Evolutionary conservation across 2,329 filamentous ascomycete genomes (phyloP).

Genomic region (Bipolaris gigantea): DNA sequence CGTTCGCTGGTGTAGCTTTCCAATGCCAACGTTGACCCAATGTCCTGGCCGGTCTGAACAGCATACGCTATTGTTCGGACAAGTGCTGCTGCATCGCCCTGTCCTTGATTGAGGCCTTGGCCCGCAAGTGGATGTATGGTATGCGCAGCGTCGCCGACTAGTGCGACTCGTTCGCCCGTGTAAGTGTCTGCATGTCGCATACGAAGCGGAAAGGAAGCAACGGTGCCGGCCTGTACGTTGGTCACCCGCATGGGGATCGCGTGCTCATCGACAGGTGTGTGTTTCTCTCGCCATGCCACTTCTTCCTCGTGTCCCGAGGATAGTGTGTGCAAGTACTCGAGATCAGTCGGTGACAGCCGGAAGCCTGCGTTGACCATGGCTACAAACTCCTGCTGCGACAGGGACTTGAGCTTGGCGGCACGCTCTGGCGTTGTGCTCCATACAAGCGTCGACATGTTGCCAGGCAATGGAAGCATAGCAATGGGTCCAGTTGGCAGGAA

Average conservation of each 20-base stretch:
- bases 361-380: constrained; percentile 94
- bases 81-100: constrained; percentile 83
- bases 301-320: constrained; percentile 64
- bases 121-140: constrained; percentile 93
- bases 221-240: constrained; percentile 73
- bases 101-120: constrained; percentile 90
- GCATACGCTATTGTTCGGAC: constrained; percentile 74
- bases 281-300: constrained; percentile 76
- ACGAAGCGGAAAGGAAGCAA: constrained; percentile 89
- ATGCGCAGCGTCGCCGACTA: constrained; percentile 93
- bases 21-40: constrained; percentile 76
- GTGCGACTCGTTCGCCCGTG: constrained; percentile 82
- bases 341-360: constrained; percentile 74
- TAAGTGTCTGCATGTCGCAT: constrained; percentile 95
- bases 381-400: constrained; percentile 72
- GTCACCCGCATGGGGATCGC: constrained; percentile 66
- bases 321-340: constrained; percentile 77
- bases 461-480: constrained; percentile 86
- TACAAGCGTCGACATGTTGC: constrained; percentile 80
- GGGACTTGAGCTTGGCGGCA: constrained; percentile 75
- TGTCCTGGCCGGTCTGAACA: constrained; percentile 80
- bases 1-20: constrained; percentile 80
- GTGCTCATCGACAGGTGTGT: constrained; percentile 58
- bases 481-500: constrained; percentile 92
- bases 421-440: constrained; percentile 89